phyloP scores from a whole-genome alignment of 2,329 filamentous ascomycete genomes.

The Myriangium duriaei region DNA sequence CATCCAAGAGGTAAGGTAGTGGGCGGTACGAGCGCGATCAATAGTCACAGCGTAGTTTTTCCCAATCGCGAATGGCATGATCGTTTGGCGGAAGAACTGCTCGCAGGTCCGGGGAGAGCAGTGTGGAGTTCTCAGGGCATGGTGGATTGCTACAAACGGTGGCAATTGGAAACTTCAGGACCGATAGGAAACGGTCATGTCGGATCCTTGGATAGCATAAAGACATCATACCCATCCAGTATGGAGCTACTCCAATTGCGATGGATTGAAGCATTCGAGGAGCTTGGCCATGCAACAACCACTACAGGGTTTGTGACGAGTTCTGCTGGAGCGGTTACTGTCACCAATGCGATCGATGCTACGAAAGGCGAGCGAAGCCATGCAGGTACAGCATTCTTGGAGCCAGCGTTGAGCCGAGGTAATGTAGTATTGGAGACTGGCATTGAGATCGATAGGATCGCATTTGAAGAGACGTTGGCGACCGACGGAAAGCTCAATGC shows the following conservation, averaged over 20 bases:
- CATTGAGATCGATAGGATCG: slow-evolving; percentile 12
- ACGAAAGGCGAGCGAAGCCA: slow-evolving; percentile 16
- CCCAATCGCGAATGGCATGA: slow-evolving; percentile 12
- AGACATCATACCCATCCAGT: slow-evolving; percentile 25
- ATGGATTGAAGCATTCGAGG: slow-evolving; percentile 13
- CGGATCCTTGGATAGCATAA: slow-evolving; percentile 32
- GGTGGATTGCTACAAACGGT: slow-evolving; percentile 25
- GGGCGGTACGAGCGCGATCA: slow-evolving; percentile 28
- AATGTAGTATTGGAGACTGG: slow-evolving; percentile 13
- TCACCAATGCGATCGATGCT: slow-evolving; percentile 9
- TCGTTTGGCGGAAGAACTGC: slow-evolving; percentile 32
- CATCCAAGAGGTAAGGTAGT: slow-evolving; percentile 24
- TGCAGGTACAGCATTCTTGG: slow-evolving; percentile 15
- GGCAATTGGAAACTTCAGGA: slow-evolving; percentile 1
- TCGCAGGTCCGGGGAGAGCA: slow-evolving; percentile 27
- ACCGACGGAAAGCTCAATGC: slow-evolving; percentile 14
- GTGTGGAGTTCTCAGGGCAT: slow-evolving; percentile 34
- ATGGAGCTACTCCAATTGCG: slow-evolving; percentile 10
- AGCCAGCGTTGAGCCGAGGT: slow-evolving; percentile 12
- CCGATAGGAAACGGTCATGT: slow-evolving; percentile 31
- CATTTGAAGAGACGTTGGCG: slow-evolving; percentile 8
- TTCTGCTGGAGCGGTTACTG: slow-evolving; percentile 4
- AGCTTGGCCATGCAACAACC: slow-evolving; percentile 8
- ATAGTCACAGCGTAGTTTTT: slow-evolving; percentile 13
- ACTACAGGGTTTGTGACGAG: slow-evolving; percentile 8